These are phyloP conservation scores for Cyberlindnera xylosilytica DNA, from an alignment of 805 yeast genomes.

Conservation along the genomic window DNA sequence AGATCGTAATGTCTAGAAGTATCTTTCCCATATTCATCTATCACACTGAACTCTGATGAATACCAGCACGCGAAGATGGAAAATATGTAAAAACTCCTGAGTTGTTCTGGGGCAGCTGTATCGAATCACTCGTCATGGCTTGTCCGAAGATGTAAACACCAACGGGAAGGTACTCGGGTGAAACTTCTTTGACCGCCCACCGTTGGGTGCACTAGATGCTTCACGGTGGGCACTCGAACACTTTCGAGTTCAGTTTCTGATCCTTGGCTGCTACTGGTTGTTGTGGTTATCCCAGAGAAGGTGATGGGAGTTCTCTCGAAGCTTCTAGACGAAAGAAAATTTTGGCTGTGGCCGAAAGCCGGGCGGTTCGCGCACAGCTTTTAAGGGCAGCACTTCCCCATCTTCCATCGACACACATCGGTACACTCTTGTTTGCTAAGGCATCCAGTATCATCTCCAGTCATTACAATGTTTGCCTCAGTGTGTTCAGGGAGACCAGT, in stretches of 20 bases:
- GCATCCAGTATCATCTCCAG: too few relatives aligned
- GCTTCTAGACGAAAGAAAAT: slow-evolving; percentile 6
- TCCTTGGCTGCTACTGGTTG: background rate
- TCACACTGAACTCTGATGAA: slow-evolving; percentile 28
- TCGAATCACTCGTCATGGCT: slow-evolving; percentile 36
- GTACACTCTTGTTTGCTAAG: too few relatives aligned
- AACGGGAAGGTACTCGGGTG: slow-evolving; percentile 9
- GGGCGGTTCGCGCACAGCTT: slow-evolving; percentile 6
- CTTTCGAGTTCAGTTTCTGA: slow-evolving; percentile 12
- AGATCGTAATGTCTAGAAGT: slow-evolving; percentile 56
- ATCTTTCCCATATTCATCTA: slow-evolving; percentile 81
- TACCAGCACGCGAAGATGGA: slow-evolving; percentile 53
- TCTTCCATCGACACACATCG: too few relatives aligned
- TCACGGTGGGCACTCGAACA: slow-evolving; percentile 15
- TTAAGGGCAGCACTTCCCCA: slow-evolving; percentile 2
- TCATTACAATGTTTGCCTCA: slow-evolving; percentile 56
- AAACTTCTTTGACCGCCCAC: slow-evolving; percentile 21
- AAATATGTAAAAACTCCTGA: slow-evolving; percentile 71
- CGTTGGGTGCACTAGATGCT: background rate
- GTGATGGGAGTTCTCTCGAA: background rate
- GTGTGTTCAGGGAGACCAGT: slow-evolving; percentile 73
- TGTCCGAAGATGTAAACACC: background rate
- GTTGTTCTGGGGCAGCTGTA: slow-evolving; percentile 60
- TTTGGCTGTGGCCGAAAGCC: background rate
- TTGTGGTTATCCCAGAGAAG: too few relatives aligned